These are phyloP conservation scores for Rhizomucor miehei DNA, from an alignment of 371 early-diverging fungal species.

Conservation along the genomic window DNA sequence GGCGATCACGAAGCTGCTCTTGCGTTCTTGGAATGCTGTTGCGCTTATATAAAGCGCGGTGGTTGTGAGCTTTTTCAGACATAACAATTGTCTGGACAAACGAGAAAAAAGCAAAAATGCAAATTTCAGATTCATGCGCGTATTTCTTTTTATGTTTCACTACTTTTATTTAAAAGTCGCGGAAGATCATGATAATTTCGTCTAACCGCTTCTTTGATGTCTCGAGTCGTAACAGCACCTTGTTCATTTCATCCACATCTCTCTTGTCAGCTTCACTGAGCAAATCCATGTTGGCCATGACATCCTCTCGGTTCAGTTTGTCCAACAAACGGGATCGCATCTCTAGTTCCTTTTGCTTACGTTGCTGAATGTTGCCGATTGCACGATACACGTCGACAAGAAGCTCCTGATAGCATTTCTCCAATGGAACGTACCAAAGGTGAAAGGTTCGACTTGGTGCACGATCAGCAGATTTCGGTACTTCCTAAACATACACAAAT, in stretches of 20 bases:
- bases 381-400: constrained; percentile 62
- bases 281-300: constrained; percentile 56
- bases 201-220: constrained; percentile 63
- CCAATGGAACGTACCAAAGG: constrained; percentile 75
- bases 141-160: too few species aligned
- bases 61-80: neutral
- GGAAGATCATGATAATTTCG: constrained; percentile 62
- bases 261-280: constrained; percentile 59
- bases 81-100: too few species aligned
- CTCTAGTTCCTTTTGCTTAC: constrained; percentile 58
- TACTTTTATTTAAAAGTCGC: constrained; percentile 74
- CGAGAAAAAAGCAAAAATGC: too few species aligned
- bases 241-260: constrained; percentile 51
- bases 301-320: constrained; percentile 77
- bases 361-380: constrained; percentile 67
- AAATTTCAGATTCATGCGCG: too few species aligned
- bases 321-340: constrained; percentile 63
- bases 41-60: constrained; percentile 34
- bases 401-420: constrained; percentile 60
- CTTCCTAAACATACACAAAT: constrained; percentile 52
- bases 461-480: constrained; percentile 85
- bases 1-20: constrained; percentile 34
- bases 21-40: constrained; percentile 38
- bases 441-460: constrained; percentile 83
- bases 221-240: constrained; percentile 54